A percentile compares a stretch with the other conserved stretches of the same genome.
These are phyloP conservation scores for Chernovozyma sophiae-reginae DNA, from an alignment of 1,139 yeast species.

Conservation along the genomic window DNA sequence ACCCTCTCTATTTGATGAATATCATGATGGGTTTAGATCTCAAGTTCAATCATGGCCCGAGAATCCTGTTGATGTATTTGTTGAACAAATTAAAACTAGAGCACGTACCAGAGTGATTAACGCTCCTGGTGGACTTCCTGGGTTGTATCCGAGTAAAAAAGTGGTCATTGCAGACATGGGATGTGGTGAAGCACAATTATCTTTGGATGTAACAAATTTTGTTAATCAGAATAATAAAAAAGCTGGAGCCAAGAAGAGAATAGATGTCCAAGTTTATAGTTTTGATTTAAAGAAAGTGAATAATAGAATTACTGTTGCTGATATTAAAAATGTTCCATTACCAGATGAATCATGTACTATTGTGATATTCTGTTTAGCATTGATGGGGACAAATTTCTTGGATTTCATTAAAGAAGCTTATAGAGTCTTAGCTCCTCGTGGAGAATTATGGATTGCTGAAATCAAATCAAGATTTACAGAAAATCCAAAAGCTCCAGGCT, in stretches of 20 bases:
- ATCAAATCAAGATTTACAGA: conserved; percentile 88
- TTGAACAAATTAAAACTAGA: conserved; percentile 62
- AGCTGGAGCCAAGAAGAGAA: conserved; percentile 29
- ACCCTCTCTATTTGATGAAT: conserved; percentile 88
- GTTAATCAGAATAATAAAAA: conserved; percentile 23
- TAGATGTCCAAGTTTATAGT: conserved; percentile 69
- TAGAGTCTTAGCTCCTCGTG: conserved; percentile 81
- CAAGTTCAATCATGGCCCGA: conserved; percentile 98
- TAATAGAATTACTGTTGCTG: conserved; percentile 90
- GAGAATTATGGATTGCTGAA: conserved; percentile 97
- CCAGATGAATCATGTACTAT: conserved; percentile 73
- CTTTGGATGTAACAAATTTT: conserved; percentile 58
- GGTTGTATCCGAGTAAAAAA: conserved; percentile 38
- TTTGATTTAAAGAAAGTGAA: conserved; percentile 87
- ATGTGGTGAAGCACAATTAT: conserved; percentile 92
- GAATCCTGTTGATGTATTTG: conserved; percentile 90
- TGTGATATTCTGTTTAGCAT: conserved; percentile 85
- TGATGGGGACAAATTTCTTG: conserved; percentile 95
- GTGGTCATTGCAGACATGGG: conserved; percentile 97
- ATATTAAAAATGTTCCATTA: conserved; percentile 85
- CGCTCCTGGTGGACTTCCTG: conserved; percentile 96
- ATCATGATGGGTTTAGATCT: conserved; percentile 90
- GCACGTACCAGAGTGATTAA: conserved; percentile 60
- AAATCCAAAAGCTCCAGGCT: conserved; percentile 20
- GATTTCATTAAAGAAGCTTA: conserved; percentile 90